Evolutionary conservation across 2,329 filamentous ascomycete genomes (phyloP), one percentile per base, ranked within the genome.

Genomic region (Colletotrichum gigasporum): DNA sequence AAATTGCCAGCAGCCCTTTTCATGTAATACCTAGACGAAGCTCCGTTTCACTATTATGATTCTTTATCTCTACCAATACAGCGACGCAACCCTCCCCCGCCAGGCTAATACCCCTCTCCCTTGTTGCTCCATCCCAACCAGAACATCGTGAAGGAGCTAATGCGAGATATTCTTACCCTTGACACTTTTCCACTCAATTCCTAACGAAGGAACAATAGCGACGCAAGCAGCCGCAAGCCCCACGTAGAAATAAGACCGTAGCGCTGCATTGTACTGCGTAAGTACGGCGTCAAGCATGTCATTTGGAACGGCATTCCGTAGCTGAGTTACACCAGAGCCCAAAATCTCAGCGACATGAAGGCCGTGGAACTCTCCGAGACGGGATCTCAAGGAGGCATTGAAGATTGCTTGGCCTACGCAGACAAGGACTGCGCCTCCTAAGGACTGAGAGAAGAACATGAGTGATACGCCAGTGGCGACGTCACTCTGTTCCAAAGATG

Each of bases 101-200:
- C n/a, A n/a, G n/a, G n/a, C n/a, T n/a, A n/a, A n/a, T n/a, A n/a
- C n/a, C n/a, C n/a, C n/a, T n/a, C n/a, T n/a, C n/a, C n/a, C n/a
- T n/a, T n/a, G n/a, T n/a, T n/a, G n/a, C n/a, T n/a, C n/a, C n/a
- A n/a, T n/a, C n/a, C n/a, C n/a, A n/a, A n/a, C n/a, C n/a, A n/a
- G n/a, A n/a, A n/a, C n/a, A n/a, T n/a, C n/a, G n/a, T n/a, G n/a
- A n/a, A n/a, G n/a, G n/a, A n/a, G n/a, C 9, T 53, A 53, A 11
- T 24, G 10, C 18, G n/a, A 10, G 22, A 35, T 34, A 5, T 35
- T 37, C 18, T 34, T 58, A 5, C 55, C 45, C 18, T 91, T 91
- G 70, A 91, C 86, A 68, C 80, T 88, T 72, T 81, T 87, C 90
- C 90, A 92, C 73, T 91, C 84, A 66, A 92, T 83, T 18, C 82